Conservation (phyloP, 2,329 filamentous ascomycete genomes). For the Thelonectria discophora region DNA sequence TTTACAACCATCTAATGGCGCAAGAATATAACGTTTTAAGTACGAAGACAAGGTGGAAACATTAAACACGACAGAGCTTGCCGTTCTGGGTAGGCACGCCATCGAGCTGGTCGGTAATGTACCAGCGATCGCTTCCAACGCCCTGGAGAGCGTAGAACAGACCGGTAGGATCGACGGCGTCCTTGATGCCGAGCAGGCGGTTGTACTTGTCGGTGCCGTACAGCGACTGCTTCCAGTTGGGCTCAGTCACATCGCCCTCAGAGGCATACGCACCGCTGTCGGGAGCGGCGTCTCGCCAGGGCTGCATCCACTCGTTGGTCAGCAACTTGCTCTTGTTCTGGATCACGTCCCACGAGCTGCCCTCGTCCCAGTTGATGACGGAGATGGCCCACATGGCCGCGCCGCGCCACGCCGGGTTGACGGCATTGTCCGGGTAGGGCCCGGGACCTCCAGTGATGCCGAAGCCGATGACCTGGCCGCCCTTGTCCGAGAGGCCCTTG, state of each 20-base stretch:
- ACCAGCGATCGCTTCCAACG: slow-evolving; percentile 37
- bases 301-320: slow-evolving; percentile 40
- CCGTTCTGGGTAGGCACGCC: slow-evolving; percentile 39
- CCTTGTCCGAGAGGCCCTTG: slow-evolving; percentile 50
- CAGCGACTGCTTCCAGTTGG: slow-evolving; percentile 36
- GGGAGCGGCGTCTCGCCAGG: slow-evolving; percentile 37
- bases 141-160: slow-evolving; percentile 35
- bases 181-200: slow-evolving; percentile 32
- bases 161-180: slow-evolving; percentile 29
- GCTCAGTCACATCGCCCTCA: slow-evolving; percentile 35
- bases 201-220: slow-evolving; percentile 34
- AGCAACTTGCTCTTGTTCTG: slow-evolving; percentile 28
- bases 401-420: slow-evolving; percentile 60
- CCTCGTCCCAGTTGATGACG: slow-evolving; percentile 43
- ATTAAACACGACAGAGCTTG: slow-evolving; percentile 28
- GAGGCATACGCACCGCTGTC: slow-evolving; percentile 34
- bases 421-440: slow-evolving; percentile 50
- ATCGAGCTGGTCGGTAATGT: slow-evolving; percentile 30
- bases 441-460: slow-evolving; percentile 47
- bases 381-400: slow-evolving; percentile 51
- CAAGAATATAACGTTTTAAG: not conserved
- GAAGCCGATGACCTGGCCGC: slow-evolving; percentile 53
- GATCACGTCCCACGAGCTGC: slow-evolving; percentile 27
- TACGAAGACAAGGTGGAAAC: no score
- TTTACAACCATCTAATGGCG: not conserved